Base-by-base conservation (phyloP, 192 early-diverging fungal species). In the Podila minutissima region DNA sequence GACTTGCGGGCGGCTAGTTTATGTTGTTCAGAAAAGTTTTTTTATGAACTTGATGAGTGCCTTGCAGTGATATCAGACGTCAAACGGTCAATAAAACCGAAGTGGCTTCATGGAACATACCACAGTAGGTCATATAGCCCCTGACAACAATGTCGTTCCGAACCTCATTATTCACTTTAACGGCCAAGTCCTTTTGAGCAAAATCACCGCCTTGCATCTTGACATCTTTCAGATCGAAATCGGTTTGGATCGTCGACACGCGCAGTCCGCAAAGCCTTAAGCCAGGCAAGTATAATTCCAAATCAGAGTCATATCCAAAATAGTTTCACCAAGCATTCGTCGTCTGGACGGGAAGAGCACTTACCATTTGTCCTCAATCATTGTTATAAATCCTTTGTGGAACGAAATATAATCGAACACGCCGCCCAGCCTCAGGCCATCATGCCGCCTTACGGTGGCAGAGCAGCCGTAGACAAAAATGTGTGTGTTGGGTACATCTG, bases 391-490 rank as follows among this genome's bases (percentile, higher is more conserved):
- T 48, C 86, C 83, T 46, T 87, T 86, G 48, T 95, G 90, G 70
- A 88, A 97, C 0, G 91, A 88, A 57, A 97, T 88, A 24, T 94
- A 53, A 60, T 97, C 93, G 75, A 97, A 99, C 10, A 91, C 87
- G 5, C 66, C 71, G 10, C 61, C 68, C 9, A 97, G 82, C 12
- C 81, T 85, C 17, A 95, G 37, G 3, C 95, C 95, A 67, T 99
- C 97, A 77, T 95, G 92, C 24, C 97, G 86, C 35, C 91, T 81
- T 46, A 97, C 85, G 0, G 97, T 97, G 2, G 96, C 97, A 35
- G 96, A 97, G 67, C 96, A 99, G 0, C 96, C 97, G 92, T 95
- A 97, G 11, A 99, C 86, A 55, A 95, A 82, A 8, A 97, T 84
- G 24, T 87, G 82, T 8, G 86, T 84, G 2, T 86, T 69, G 15